These are phyloP conservation scores for Solanum sitiens DNA, from an alignment of 257 asterid genomes.

Conservation along the genomic window DNA sequence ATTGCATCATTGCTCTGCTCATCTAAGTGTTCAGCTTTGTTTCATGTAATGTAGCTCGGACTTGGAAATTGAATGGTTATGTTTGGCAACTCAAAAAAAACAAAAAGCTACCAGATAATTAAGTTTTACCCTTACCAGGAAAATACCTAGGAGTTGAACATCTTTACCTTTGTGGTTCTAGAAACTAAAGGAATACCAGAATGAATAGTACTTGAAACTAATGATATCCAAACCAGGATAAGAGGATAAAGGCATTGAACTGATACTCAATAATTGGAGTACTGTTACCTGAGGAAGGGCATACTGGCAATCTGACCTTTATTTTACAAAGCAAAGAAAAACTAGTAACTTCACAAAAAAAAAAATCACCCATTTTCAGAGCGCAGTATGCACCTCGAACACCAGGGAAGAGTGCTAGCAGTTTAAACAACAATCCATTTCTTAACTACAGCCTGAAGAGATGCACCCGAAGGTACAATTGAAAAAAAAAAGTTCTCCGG, in stretches of 20 bases:
- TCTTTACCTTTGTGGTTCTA: constrained; percentile 28
- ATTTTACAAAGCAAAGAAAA: not conserved
- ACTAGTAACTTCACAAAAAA: not conserved
- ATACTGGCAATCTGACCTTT: not conserved
- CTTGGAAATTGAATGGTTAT: constrained; percentile 29
- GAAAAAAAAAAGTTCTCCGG: not conserved
- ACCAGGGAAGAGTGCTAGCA: not conserved
- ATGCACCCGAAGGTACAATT: not conserved
- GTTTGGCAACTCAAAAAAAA: constrained; percentile 7
- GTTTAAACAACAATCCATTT: not conserved
- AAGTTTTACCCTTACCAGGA: constrained; percentile 37
- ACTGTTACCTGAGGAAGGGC: constrained; percentile 1
- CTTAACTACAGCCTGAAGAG: not conserved
- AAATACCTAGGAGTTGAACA: constrained; percentile 31
- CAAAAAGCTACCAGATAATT: constrained; percentile 22
- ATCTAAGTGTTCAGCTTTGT: constrained; percentile 48
- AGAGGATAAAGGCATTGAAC: not conserved
- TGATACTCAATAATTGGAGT: not conserved
- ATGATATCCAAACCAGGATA: constrained; percentile 19
- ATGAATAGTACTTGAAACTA: constrained; percentile 14
- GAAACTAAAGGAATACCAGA: constrained; percentile 38
- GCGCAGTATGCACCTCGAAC: not conserved
- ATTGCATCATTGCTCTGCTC: constrained; percentile 40
- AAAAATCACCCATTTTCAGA: not conserved
- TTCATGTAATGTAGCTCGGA: constrained; percentile 37